Evolutionary conservation across 371 early-diverging fungal species (phyloP), one percentile per base, ranked within the genome.

Genomic region (Blakeslea trispora): DNA sequence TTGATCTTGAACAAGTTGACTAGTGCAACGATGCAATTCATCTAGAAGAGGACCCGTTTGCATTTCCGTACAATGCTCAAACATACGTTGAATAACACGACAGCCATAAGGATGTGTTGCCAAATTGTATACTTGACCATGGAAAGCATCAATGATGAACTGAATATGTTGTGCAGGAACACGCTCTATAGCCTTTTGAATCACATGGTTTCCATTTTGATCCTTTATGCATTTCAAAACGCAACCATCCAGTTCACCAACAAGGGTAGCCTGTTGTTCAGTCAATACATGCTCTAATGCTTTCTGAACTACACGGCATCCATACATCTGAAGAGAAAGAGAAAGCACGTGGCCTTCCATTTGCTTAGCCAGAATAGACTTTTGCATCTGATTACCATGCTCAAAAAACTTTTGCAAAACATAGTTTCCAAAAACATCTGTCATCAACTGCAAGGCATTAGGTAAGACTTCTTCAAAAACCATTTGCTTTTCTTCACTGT

Each of bases 151-250:
- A 59, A 99, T 94, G 61, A 99, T 91, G 64, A 98, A 98, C 61
- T 89, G 87, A 55, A 95, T 93, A 66, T 95, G 89, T 60, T 92
- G 87, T 10, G 92, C 86, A 24, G 92, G 91, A 10, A 96, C 92
- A 23, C 95, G 87, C 71, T 99, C 99, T 55, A 99, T 96, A n/a
- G 96, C 97, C 75, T 99, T 99, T 73, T 99, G 99, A 50, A 99
- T 94, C 13, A 99, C 99, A 63, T 99, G 99, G 74, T 99, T 99
- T 51, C 99, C 99, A 70, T 99, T 99, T 74, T 99, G 99, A 76
- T 99, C 99, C 74, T 96, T 97, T 54, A 99, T 97, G 59, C 99
- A 95, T 70, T 94, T 94, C 44, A 98, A 79, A 0, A 99, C 92
- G 65, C 92, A 85, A 1, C 94, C 96, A 57, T 95, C 93, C 49